Conservation (phyloP, 2,329 filamentous ascomycete species). For the Microsporum canis region DNA sequence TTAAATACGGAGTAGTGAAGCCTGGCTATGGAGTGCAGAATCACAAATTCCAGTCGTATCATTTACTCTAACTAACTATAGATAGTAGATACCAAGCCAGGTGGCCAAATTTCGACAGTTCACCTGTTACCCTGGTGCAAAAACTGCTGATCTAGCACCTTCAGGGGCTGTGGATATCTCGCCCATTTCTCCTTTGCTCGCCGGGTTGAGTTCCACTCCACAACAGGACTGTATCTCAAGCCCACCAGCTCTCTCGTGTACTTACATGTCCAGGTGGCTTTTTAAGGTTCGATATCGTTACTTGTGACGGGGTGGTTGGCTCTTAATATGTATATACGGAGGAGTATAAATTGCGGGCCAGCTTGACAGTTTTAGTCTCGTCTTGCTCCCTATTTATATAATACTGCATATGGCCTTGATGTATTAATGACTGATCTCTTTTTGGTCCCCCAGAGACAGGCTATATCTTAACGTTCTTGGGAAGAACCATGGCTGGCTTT, state of each 20-base stretch:
- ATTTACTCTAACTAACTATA: background rate
- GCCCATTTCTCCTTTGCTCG: background rate
- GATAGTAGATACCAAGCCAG: background rate
- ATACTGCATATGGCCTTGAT: background rate
- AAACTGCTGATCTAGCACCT: background rate
- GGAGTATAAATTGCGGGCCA: background rate
- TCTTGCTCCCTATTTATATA: background rate
- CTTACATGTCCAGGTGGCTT: background rate
- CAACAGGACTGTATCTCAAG: background rate
- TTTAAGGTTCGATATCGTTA: background rate
- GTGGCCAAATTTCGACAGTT: background rate
- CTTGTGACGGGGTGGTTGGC: background rate
- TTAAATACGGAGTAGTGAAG: background rate
- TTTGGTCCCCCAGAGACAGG: background rate
- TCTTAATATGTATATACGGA: background rate
- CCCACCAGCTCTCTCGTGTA: background rate
- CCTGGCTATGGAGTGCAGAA: background rate
- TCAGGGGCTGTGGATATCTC: background rate
- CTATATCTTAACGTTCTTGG: background rate
- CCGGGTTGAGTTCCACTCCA: background rate
- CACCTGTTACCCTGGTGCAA: background rate
- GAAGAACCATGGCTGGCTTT: background rate
- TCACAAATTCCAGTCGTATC: background rate
- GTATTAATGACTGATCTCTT: background rate
- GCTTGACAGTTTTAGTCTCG: background rate